phyloP scores from a whole-genome alignment of 148 eudicot species.

The Vaccinium myrtillus region DNA sequence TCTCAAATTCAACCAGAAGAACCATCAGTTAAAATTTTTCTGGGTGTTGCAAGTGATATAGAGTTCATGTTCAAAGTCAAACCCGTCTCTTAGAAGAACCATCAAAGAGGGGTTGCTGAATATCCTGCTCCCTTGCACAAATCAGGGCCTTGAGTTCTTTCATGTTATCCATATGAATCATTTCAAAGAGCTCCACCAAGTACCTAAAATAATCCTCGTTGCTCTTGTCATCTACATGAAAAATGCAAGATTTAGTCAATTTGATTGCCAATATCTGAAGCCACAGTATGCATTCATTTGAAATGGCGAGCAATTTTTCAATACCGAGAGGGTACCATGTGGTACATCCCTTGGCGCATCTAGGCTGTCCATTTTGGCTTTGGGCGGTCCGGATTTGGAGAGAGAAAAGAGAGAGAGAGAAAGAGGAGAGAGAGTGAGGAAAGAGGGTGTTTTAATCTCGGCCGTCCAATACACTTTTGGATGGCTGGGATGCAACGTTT shows the following conservation, averaged over 20 bases:
- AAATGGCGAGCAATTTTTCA: too few species aligned
- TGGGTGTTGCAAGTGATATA: background rate
- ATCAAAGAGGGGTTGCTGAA: conserved; percentile 42
- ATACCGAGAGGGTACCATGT: too few species aligned
- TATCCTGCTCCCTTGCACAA: conserved; percentile 37
- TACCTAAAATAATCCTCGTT: conserved; percentile 35
- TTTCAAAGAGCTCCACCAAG: conserved; percentile 32
- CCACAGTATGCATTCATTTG: background rate
- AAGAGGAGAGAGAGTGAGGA: too few species aligned
- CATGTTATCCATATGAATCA: conserved; percentile 64
- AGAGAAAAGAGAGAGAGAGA: too few species aligned
- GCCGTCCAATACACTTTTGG: too few species aligned
- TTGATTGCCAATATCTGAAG: background rate
- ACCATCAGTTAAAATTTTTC: too few species aligned
- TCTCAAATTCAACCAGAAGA: background rate
- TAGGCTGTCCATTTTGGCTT: too few species aligned
- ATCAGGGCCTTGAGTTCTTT: conserved; percentile 44
- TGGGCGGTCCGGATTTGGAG: too few species aligned
- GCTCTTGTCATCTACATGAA: conserved; percentile 43
- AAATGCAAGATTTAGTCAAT: background rate
- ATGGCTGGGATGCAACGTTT: too few species aligned
- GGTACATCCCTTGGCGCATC: too few species aligned
- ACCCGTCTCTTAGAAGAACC: conserved; percentile 50
- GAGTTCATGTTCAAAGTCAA: background rate
- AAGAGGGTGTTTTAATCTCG: too few species aligned